These are phyloP conservation scores for Stromatinia cepivora DNA, from an alignment of 2,329 filamentous ascomycete genomes.

Conservation along the genomic window DNA sequence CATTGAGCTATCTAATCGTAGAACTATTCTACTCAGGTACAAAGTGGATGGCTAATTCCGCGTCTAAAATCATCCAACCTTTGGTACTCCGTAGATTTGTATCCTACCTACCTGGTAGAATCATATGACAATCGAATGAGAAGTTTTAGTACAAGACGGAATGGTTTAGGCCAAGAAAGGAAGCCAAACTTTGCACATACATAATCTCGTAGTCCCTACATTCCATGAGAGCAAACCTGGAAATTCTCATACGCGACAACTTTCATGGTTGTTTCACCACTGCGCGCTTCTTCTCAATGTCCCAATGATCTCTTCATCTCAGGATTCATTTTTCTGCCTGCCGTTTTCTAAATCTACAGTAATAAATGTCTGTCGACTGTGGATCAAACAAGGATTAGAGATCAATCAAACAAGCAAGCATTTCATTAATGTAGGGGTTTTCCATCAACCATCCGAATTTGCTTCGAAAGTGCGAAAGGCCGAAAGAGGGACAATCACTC, in stretches of 20 bases:
- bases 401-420: background rate
- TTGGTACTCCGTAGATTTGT: background rate
- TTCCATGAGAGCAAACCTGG: constrained; percentile 18
- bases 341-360: background rate
- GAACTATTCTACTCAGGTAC: constrained; percentile 3
- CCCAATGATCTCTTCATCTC: background rate
- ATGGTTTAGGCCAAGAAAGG: constrained; percentile 1
- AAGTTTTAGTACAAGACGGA: background rate
- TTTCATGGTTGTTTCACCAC: constrained; percentile 17
- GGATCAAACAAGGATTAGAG: constrained; percentile 19
- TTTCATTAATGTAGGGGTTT: constrained; percentile 4
- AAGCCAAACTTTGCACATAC: background rate
- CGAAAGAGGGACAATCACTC: background rate
- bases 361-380: constrained; percentile 6
- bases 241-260: constrained; percentile 11
- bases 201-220: constrained; percentile 13
- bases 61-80: constrained; percentile 7
- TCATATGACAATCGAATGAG: background rate
- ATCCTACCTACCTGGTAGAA: background rate
- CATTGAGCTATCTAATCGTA: constrained; percentile 2
- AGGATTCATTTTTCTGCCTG: background rate
- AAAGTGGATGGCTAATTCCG: constrained; percentile 12
- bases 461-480: background rate
- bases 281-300: background rate
- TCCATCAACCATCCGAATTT: background rate